Evolutionary conservation across 345 rosid genomes (phyloP).

Genomic region (Psidium friedrichsthalianum): DNA sequence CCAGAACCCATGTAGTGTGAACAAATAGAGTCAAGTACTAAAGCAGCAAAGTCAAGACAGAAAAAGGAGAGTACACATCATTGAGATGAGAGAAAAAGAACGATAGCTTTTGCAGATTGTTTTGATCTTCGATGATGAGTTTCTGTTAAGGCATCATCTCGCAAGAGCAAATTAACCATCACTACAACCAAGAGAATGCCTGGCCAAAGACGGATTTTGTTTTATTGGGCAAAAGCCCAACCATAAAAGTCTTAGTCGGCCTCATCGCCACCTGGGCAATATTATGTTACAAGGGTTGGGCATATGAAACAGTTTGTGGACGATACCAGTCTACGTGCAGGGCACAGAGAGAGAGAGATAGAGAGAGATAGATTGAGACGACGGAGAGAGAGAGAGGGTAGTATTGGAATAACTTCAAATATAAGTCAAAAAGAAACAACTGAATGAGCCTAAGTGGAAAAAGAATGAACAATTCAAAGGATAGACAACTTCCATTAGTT

Average conservation of each 20-base stretch:
- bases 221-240: not conserved
- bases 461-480: not conserved
- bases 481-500: not conserved
- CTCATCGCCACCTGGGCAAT: too few relatives aligned
- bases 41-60: not conserved
- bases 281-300: too few relatives aligned
- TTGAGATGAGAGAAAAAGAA: not conserved
- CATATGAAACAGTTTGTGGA: not conserved
- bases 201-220: not conserved
- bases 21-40: not conserved
- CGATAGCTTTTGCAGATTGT: not conserved
- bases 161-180: not conserved
- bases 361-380: too few relatives aligned
- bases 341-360: not conserved
- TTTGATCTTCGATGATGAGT: not conserved
- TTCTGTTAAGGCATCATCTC: not conserved
- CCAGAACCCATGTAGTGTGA: not conserved
- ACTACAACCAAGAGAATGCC: not conserved
- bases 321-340: not conserved
- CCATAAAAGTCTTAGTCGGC: not conserved
- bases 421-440: not conserved
- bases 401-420: not conserved
- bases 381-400: not conserved
- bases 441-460: not conserved
- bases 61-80: not conserved